phyloP scores from a whole-genome alignment of 2,329 filamentous ascomycete genomes.

The Zymoseptoria ardabiliae region DNA sequence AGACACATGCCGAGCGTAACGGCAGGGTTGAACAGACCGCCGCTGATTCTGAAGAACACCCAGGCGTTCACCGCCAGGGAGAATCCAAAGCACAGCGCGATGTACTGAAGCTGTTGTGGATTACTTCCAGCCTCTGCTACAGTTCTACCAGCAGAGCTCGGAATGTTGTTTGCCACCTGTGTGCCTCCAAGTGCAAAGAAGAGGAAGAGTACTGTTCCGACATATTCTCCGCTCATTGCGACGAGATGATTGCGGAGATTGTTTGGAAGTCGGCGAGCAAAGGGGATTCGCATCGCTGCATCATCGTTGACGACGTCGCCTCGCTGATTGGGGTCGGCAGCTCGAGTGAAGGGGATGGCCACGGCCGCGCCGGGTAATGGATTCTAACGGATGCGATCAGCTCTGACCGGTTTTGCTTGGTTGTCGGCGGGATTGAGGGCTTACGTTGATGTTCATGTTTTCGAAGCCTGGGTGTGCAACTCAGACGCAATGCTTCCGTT shows the following conservation, averaged over 20 bases:
- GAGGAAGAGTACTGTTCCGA: constrained; percentile 40
- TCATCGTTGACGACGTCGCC: constrained; percentile 18
- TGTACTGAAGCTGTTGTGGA: constrained; percentile 32
- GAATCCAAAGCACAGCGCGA: constrained; percentile 32
- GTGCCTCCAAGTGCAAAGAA: constrained; percentile 40
- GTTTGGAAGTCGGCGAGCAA: constrained; percentile 21
- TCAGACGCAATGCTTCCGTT: not conserved
- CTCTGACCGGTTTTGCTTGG: not conserved
- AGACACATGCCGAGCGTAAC: constrained; percentile 27
- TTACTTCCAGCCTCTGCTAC: constrained; percentile 26
- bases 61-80: constrained; percentile 34
- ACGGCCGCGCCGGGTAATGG: constrained; percentile 20
- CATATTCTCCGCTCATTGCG: constrained; percentile 33
- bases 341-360: constrained; percentile 28
- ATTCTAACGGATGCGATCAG: constrained; percentile 1
- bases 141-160: constrained; percentile 18
- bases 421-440: not conserved
- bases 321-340: constrained; percentile 19
- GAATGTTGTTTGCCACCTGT: constrained; percentile 38
- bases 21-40: constrained; percentile 27
- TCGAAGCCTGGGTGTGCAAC: not conserved
- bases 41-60: constrained; percentile 28
- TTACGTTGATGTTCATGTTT: constrained; percentile 24
- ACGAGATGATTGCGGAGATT: constrained; percentile 26
- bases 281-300: constrained; percentile 21